Evolutionary conservation across 305 asterid genomes (phyloP).

Genomic region (Ajuga reptans): DNA sequence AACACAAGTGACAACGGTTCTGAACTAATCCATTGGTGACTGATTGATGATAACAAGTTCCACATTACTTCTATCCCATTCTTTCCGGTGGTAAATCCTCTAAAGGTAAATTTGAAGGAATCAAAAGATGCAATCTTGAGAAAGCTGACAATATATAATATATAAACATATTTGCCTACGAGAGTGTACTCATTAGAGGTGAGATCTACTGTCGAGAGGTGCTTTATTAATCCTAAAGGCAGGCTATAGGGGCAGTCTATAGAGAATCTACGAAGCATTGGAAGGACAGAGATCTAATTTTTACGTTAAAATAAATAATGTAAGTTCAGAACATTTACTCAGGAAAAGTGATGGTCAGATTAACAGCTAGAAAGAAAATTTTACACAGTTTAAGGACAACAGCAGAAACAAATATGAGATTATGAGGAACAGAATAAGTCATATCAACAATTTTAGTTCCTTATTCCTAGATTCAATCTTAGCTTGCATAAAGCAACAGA

Average conservation of each 20-base stretch:
- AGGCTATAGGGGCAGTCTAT: too few relatives aligned
- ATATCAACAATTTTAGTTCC: background rate
- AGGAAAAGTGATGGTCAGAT: too few relatives aligned
- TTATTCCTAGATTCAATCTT: background rate
- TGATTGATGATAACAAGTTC: constrained; percentile 41
- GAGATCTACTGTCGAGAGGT: background rate
- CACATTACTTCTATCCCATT: constrained; percentile 63
- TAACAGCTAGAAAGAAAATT: background rate
- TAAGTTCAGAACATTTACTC: too few relatives aligned
- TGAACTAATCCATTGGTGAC: constrained; percentile 61
- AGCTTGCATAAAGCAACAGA: background rate
- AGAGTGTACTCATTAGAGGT: background rate
- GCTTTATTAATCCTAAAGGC: too few relatives aligned
- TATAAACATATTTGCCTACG: background rate
- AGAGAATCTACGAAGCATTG: too few relatives aligned
- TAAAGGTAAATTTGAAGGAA: constrained; percentile 27
- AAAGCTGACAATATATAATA: background rate
- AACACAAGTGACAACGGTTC: constrained; percentile 38
- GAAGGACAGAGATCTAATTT: too few relatives aligned
- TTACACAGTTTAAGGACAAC: background rate
- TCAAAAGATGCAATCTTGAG: constrained; percentile 6
- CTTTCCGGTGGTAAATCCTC: constrained; percentile 45
- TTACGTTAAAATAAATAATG: too few relatives aligned
- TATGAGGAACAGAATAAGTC: background rate
- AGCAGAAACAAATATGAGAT: background rate